A percentile compares a stretch with the other conserved stretches of the same genome.
phyloP scores from a whole-genome alignment of 768 basidiomycete species.

The Suillus fuscotomentosus region DNA sequence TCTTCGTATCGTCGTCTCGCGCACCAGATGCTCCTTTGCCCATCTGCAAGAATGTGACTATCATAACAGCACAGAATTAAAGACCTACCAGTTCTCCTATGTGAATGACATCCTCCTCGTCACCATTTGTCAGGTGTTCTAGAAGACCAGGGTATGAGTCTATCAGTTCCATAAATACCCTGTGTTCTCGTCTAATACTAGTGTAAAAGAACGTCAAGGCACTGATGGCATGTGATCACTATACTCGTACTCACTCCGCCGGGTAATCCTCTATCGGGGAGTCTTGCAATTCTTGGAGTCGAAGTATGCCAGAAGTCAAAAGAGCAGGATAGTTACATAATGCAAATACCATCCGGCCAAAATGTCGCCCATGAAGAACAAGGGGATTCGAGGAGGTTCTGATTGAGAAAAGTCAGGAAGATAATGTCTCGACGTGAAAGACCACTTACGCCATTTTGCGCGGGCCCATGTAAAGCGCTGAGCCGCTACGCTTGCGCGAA shows the following conservation, averaged over 20 bases:
- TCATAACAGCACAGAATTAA: not conserved
- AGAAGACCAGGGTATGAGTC: no score
- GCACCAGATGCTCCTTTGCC: not conserved
- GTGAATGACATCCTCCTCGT: not conserved
- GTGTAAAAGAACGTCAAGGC: not conserved
- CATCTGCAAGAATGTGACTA: not conserved
- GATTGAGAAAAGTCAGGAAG: no score
- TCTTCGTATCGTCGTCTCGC: not conserved
- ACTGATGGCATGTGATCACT: no score
- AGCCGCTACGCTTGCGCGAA: no score
- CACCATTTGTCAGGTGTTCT: no score
- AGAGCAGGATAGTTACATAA: not conserved
- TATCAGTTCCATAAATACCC: no score
- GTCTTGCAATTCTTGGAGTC: not conserved
- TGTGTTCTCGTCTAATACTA: no score
- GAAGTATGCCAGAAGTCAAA: not conserved
- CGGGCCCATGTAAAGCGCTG: no score
- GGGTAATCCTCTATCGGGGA: no score
- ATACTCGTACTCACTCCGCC: not conserved
- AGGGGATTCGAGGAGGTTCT: not conserved
- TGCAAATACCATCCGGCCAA: not conserved
- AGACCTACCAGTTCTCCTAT: not conserved
- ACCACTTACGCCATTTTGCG: no score
- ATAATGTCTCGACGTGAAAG: no score
- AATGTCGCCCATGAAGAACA: not conserved